Evolutionary conservation across 2,329 filamentous ascomycete species (phyloP).

Genomic region (Karstenula rhodostoma): DNA sequence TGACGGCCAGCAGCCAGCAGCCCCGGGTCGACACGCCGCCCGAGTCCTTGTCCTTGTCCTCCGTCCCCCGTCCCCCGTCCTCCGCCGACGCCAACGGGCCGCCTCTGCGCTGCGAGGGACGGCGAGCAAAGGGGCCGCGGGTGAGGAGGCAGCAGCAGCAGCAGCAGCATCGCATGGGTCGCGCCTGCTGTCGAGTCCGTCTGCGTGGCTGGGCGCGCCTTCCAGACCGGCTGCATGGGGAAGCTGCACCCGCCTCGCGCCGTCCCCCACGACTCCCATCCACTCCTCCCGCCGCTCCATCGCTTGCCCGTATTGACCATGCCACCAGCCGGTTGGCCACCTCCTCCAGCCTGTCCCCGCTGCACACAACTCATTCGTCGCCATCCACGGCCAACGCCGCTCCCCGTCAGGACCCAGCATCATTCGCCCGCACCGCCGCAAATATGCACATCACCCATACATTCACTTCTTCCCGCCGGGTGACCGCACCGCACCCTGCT

Average conservation of each 20-base stretch:
- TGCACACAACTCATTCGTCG: neutral
- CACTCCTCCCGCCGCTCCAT: neutral
- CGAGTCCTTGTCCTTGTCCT: too few relatives aligned
- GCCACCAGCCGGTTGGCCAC: neutral
- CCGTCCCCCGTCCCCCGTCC: too few relatives aligned
- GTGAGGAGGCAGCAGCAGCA: too few relatives aligned
- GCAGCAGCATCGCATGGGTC: too few relatives aligned
- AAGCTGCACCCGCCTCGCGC: conserved; percentile 1
- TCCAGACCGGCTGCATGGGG: conserved; percentile 1
- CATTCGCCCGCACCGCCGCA: neutral
- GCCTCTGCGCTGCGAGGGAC: too few relatives aligned
- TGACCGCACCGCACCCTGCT: neutral
- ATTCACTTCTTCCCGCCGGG: neutral
- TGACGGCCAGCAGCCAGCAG: too few relatives aligned
- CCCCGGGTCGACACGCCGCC: too few relatives aligned
- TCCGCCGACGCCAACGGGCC: too few relatives aligned
- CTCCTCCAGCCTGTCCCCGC: neutral
- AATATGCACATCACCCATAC: neutral
- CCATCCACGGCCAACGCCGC: neutral
- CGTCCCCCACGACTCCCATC: neutral
- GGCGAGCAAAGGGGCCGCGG: too few relatives aligned
- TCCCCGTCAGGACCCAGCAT: neutral
- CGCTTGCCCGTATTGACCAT: neutral
- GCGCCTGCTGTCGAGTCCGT: neutral
- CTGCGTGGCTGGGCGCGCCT: neutral